phyloP scores from a whole-genome alignment of 306 rosid genomes.

The Rubus parviflorus region DNA sequence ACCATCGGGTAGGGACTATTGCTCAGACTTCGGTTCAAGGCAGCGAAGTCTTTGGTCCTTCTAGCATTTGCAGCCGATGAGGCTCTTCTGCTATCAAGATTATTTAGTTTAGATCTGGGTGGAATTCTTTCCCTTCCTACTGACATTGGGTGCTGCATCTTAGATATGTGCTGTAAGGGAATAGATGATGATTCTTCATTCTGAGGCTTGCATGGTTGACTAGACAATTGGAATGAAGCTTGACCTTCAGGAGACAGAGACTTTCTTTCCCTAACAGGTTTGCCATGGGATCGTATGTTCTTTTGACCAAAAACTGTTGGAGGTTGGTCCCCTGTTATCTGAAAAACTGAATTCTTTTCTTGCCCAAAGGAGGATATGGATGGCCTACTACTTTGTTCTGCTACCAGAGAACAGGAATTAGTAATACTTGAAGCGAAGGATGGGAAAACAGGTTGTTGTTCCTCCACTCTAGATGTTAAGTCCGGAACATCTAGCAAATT shows the following conservation, averaged over 20 bases:
- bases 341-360: conserved; percentile 41
- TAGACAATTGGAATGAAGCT: conserved; percentile 44
- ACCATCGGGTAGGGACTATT: conserved; percentile 47
- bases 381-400: conserved; percentile 43
- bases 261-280: conserved; percentile 37
- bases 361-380: conserved; percentile 35
- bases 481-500: conserved; percentile 50
- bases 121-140: conserved; percentile 38
- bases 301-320: conserved; percentile 33
- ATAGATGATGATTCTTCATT: too few species aligned
- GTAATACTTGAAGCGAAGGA: conserved; percentile 37
- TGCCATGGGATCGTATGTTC: conserved; percentile 25
- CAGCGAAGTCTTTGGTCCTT: conserved; percentile 68
- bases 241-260: conserved; percentile 35
- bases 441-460: conserved; percentile 28
- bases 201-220: conserved; percentile 38
- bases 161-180: too few species aligned
- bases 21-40: conserved; percentile 63
- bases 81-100: conserved; percentile 45
- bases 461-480: conserved; percentile 37
- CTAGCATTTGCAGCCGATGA: conserved; percentile 45
- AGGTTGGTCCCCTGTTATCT: conserved; percentile 33
- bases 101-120: conserved; percentile 43
- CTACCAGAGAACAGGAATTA: conserved; percentile 33
- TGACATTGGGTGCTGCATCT: conserved; percentile 42